Evolutionary conservation across 768 basidiomycete species (phyloP).

Genomic region (Pilatotrama ljubarskyi): DNA sequence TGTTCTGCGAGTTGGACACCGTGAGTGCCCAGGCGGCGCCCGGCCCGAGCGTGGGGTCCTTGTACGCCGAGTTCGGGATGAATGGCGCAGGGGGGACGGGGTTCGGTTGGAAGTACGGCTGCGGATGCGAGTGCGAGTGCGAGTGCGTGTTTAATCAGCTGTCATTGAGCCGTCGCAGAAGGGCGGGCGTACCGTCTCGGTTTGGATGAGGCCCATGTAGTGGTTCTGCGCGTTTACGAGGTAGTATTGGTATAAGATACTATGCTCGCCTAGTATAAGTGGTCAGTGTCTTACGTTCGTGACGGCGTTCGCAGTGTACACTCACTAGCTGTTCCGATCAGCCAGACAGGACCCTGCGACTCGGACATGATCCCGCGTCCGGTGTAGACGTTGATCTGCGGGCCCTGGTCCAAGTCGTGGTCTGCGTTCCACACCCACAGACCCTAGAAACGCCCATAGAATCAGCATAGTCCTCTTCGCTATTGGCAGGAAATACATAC

Average conservation of each 20-base stretch:
- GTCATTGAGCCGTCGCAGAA: background rate
- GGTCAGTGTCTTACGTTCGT: background rate
- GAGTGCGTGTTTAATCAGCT: background rate
- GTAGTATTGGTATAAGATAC: constrained; percentile 67
- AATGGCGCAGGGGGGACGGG: constrained; percentile 61
- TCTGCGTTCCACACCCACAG: constrained; percentile 82
- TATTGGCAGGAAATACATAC: constrained; percentile 47
- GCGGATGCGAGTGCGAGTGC: background rate
- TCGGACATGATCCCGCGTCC: constrained; percentile 76
- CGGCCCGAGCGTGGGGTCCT: constrained; percentile 51
- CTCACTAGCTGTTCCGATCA: constrained; percentile 63
- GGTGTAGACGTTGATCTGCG: constrained; percentile 55
- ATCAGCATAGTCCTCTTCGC: background rate
- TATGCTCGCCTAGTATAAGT: constrained; percentile 53
- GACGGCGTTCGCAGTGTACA: constrained; percentile 4
- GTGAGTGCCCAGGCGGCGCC: constrained; percentile 58
- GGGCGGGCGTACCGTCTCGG: constrained; percentile 43
- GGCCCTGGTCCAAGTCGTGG: constrained; percentile 66
- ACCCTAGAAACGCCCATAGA: constrained; percentile 15
- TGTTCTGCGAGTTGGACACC: constrained; percentile 52
- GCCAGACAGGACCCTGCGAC: constrained; percentile 75
- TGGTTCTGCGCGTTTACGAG: constrained; percentile 64
- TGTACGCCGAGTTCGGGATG: constrained; percentile 40
- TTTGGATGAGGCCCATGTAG: constrained; percentile 72
- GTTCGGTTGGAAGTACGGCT: constrained; percentile 71